Evolutionary conservation across 139 green algal genomes (phyloP).

Genomic region (Chlorella sorokiniana): DNA sequence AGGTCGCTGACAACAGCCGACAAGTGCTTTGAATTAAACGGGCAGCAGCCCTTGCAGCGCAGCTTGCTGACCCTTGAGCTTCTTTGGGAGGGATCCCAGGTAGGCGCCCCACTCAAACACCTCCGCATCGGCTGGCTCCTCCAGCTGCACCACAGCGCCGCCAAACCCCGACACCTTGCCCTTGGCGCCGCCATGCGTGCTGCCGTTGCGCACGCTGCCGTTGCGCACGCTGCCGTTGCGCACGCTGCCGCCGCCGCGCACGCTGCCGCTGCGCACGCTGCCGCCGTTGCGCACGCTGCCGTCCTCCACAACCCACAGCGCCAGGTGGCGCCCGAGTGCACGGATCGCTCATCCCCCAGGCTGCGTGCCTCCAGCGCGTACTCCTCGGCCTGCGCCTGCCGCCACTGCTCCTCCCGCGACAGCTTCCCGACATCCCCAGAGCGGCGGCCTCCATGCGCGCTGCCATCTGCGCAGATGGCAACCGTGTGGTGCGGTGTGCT

Average conservation of each 20-base stretch:
- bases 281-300: no score
- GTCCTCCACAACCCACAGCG: no score
- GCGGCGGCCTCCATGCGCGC: background rate
- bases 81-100: conserved; percentile 23
- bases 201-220: no score
- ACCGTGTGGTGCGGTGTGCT: background rate
- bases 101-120: conserved; percentile 10
- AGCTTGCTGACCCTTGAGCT: conserved; percentile 18
- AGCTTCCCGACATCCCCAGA: background rate
- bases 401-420: background rate
- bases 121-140: background rate
- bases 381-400: background rate
- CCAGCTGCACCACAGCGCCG: background rate
- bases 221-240: no score
- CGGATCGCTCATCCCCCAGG: background rate
- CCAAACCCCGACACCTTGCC: background rate
- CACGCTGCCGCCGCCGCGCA: no score
- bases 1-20: no score
- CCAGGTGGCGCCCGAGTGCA: no score
- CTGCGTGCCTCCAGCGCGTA: background rate
- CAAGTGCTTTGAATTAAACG: no score
- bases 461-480: background rate
- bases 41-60: background rate
- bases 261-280: no score
- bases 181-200: background rate